Evolutionary conservation across 2,329 filamentous ascomycete genomes (phyloP).

Genomic region (Pseudocercospora macadamiae): DNA sequence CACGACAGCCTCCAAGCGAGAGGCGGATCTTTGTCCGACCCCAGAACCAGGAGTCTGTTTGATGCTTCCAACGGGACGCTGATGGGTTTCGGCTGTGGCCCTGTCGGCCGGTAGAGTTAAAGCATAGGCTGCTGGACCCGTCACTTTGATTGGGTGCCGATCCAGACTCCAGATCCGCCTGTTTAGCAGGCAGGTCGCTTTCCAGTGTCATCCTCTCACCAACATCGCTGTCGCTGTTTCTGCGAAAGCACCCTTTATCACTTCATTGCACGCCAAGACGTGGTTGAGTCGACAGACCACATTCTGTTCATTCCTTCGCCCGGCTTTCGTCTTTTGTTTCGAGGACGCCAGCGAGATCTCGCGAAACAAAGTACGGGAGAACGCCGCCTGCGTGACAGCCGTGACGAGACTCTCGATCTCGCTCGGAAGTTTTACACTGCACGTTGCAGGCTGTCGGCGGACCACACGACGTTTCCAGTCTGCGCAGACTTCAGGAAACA

Average conservation of each 20-base stretch:
- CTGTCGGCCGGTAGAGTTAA: slow-evolving; percentile 2
- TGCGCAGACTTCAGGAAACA: background rate
- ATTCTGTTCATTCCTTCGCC: slow-evolving; percentile 1
- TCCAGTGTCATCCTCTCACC: slow-evolving; percentile 5
- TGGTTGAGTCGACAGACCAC: slow-evolving; percentile 8
- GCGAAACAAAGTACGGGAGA: slow-evolving; percentile 13
- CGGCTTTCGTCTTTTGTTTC: slow-evolving; percentile 20
- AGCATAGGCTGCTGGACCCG: background rate
- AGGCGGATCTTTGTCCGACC: background rate
- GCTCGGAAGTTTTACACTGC: background rate
- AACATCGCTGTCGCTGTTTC: slow-evolving; percentile 12
- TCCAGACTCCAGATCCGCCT: background rate
- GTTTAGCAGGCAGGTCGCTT: background rate
- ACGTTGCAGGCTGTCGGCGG: background rate
- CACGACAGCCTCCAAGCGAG: background rate
- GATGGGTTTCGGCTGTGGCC: slow-evolving; percentile 2
- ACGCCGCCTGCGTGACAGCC: slow-evolving; percentile 15
- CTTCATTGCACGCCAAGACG: slow-evolving; percentile 22
- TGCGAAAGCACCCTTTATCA: background rate
- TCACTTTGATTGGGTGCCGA: background rate
- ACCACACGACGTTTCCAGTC: background rate
- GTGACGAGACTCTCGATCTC: slow-evolving; percentile 6
- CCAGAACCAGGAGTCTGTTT: slow-evolving; percentile 4
- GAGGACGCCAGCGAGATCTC: slow-evolving; percentile 23
- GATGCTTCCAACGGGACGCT: background rate